Evolutionary conservation across 306 rosid species (phyloP), one percentile per base, ranked within the genome.

Genomic region (Medicago ruthenica): DNA sequence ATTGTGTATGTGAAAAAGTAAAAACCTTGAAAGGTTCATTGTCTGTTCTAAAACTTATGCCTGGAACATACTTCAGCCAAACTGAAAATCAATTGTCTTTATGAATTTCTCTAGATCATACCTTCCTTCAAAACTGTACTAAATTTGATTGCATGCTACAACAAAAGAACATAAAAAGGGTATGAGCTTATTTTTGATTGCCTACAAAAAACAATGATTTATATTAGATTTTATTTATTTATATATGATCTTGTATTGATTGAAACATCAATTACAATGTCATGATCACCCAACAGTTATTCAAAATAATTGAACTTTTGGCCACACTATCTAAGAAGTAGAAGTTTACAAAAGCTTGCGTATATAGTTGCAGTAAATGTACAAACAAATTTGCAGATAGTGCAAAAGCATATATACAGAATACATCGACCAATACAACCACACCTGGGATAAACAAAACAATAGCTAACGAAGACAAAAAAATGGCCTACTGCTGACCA

Each of bases 41-140:
- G 84, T 96, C 98, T 70, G 98, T 96, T 87, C 99, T 89, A 82
- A 96, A 96, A 87, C 99, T 96, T 74, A 96, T 92, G 63, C 97
- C 98, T 0, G 98, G 97, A 79, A 96, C 96, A 85, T 90, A 96
- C 86, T 96, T 96, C 73, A 96, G 86, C 99, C 99, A 96, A 76
- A 96, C 98, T 70, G 99, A 98, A 88, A 96, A 96, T 21, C 99
- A 40, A 95, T 81, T 6, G 88, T 88, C 89, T 92, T 95, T n/a
- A 95, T 75, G 73, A 95, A 95, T 79, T 92, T 92, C 87, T 89
- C 99, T 53, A 95, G 83, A 80, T 95, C 99, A 57, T 85, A 83
- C 68, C 93, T 92, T 82, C 96, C 99, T 87, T 92, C 93, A 77
- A 95, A 95, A 87, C 92, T 89, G 77, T 85, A 95, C 99, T 95